A percentile compares a stretch with the other conserved stretches of the same genome.
These are phyloP conservation scores for Syzygium aromaticum DNA, from an alignment of 345 rosid species.

Conservation along the genomic window DNA sequence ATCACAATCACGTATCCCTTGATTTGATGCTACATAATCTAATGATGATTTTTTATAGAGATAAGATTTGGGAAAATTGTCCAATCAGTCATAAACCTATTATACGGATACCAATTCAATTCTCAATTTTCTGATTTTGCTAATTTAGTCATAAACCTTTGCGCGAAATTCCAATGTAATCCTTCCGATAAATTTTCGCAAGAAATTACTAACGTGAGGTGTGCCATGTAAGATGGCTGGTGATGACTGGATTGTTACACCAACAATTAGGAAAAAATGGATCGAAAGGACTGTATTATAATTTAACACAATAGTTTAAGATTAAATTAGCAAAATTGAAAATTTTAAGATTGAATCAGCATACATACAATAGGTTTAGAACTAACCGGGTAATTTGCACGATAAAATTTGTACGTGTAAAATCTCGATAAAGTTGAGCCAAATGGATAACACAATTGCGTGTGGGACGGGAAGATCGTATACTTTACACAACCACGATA, in stretches of 20 bases:
- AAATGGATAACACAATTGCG: neutral
- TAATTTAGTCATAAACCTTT: neutral
- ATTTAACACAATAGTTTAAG: neutral
- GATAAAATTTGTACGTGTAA: neutral
- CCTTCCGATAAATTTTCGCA: neutral
- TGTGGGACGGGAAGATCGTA: neutral
- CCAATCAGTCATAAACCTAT: neutral
- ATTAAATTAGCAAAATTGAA: neutral
- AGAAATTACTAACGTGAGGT: neutral
- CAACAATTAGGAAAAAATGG: neutral
- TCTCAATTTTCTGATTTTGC: rapidly evolving
- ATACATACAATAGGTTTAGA: neutral
- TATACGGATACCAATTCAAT: rapidly evolving
- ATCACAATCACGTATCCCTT: neutral
- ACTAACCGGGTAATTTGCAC: neutral
- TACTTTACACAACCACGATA: neutral
- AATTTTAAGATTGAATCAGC: neutral
- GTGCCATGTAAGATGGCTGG: neutral
- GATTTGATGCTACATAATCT: neutral
- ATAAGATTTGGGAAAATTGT: neutral
- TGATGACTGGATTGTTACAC: neutral
- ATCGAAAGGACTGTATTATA: neutral
- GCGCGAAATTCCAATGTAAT: neutral
- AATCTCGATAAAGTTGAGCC: neutral
- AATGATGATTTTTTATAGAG: neutral